Base-by-base conservation (phyloP, 805 yeast genomes). In the Sugiyamaella boreocaroliniensis region DNA sequence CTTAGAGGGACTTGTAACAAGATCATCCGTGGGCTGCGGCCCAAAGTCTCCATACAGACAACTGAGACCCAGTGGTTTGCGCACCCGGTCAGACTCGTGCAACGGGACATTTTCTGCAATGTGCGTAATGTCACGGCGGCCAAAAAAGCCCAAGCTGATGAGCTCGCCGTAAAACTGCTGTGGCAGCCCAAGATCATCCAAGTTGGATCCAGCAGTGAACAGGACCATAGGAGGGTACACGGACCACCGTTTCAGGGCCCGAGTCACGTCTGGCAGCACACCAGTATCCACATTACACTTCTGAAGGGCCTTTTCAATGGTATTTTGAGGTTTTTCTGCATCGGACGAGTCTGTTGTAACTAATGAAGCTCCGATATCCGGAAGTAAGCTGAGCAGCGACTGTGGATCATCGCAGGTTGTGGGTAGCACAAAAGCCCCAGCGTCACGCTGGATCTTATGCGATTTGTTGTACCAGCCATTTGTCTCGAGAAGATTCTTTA, bases 21-120 rank as follows among this genome's bases (percentile, higher is more conserved):
- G n/a, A 0, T 61, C 64, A 45, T 16, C 47, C 12, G 19, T 34
- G 10, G 45, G 32, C 26, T 55, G 56, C 1, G 67, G 63, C 0
- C 87, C 89, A 67, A 85, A 85, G 49, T 81, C 79, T 0, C 95
- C 95, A 60, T 73, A 72, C 1, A 89, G 47, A 0, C 87, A 83
- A 0, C 68, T 56, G 4, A 89, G 67, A 47, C 80, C 76, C 54
- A 78, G 70, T 0, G 96, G 96, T 32, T 83, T 65, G 42, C 96
- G 69, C 76, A 82, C 76, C 4, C 69, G 66, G 57, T 84, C 86
- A 47, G 74, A 75, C 2, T 55, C 58, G 16, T 59, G 63, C 9
- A 88, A 86, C 0, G 95, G 93, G 54, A 75, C 77, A 58, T 88
- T 87, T 4, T 81, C 66, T 0, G 95, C 95, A 4, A 86, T 65